phyloP scores from a whole-genome alignment of 73 alveolate species.

The Effrenium voratum region DNA sequence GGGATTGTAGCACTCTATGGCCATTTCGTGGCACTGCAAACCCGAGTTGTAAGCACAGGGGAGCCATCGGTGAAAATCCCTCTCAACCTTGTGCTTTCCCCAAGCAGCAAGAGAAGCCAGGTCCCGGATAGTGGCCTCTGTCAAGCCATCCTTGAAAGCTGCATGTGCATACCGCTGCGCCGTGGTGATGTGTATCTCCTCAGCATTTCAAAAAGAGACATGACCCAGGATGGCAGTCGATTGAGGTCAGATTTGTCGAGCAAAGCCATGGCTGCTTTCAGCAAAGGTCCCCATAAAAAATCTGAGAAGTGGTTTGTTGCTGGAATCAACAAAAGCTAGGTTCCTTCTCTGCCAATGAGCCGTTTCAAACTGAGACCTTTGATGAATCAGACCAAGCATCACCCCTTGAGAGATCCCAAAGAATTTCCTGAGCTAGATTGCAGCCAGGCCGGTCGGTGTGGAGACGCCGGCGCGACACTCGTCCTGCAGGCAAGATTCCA shows the following conservation, averaged over 20 bases:
- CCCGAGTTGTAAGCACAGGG: background rate
- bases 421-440: background rate
- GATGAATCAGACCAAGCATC: too few relatives aligned
- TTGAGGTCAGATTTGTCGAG: background rate
- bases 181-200: slow-evolving; percentile 10
- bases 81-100: slow-evolving; percentile 8
- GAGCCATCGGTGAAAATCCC: slow-evolving; percentile 1
- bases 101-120: background rate
- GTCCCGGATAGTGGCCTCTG: background rate
- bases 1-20: background rate
- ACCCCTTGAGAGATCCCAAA: background rate
- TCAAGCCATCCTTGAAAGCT: slow-evolving; percentile 3
- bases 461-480: background rate
- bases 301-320: background rate
- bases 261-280: background rate
- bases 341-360: too few relatives aligned
- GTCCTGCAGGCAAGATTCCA: background rate
- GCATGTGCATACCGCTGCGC: slow-evolving; percentile 38
- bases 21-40: background rate
- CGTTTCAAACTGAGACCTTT: too few relatives aligned
- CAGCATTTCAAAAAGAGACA: background rate
- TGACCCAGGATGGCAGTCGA: background rate
- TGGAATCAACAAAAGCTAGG: too few relatives aligned
- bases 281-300: background rate
- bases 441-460: background rate